Base-by-base conservation (phyloP, 768 basidiomycete genomes). In the Trametes punicea region DNA sequence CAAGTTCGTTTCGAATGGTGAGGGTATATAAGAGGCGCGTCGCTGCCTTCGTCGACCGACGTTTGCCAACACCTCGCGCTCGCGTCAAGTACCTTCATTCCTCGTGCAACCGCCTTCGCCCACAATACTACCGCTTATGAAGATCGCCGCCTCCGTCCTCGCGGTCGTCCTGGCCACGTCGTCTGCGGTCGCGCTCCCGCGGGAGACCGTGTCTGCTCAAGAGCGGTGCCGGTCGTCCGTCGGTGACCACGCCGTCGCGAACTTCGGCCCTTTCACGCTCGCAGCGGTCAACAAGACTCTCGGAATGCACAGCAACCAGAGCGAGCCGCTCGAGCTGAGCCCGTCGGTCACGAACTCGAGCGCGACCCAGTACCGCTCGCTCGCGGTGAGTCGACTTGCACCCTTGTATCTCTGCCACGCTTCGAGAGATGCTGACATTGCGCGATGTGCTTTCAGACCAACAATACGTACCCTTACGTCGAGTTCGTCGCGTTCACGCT, bases 281-380 rank as follows among this genome's bases (percentile, higher is more conserved):
- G 27, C 51, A 6, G 51, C 51, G 40, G 30, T 51, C 39, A 51
- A 51, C 40, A 51, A 41, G 40, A 42, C 51, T 4, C 25, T 36
- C 47, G 40, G 41, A 29, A 15, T 51, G 4, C 11, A 21, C 18
- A 16, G n/a, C 18, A 31, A 31, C 40, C 9, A n/a, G 7, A 23
- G 51, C 40, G 41, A 30, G 6, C 27, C 40, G 4, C 51, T 51
- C 6, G 18, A 30, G 4, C 41, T 51, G 25, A 42, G 51, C 29
- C 51, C 51, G n/a, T 42, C 51, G 29, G 40, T 51, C 3, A 23
- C 20, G 29, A 33, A 42, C 51, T 30, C 39, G 2, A 41, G n/a
- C 20, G 13, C n/a, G 13, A 18, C 11, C 18, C 21, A 21, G 7
- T 41, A 18, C 27, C 51, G 30, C 20, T 33, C 51, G 27, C 47